Evolutionary conservation across 192 early-diverging fungal genomes (phyloP).

Genomic region (Coemansia reversa): DNA sequence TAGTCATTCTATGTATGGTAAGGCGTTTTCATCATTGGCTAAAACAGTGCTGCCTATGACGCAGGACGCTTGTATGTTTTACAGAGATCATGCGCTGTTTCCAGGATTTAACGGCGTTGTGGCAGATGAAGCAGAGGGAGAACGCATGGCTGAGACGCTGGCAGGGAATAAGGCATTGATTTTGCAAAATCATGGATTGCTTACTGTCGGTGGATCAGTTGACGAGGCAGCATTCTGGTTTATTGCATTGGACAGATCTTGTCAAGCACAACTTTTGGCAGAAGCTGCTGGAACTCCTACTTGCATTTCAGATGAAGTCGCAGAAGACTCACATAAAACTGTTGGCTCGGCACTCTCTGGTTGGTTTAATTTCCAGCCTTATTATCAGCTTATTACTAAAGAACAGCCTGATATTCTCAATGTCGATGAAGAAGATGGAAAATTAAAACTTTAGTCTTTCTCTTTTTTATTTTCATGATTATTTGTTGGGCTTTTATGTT

Average conservation of each 20-base stretch:
- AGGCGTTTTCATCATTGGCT: conserved; percentile 58
- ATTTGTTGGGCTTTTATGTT: not conserved
- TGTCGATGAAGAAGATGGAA: conserved; percentile 35
- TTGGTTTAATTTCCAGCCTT: conserved; percentile 55
- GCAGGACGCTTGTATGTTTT: conserved; percentile 66
- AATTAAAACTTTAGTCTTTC: not conserved
- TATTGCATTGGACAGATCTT: conserved; percentile 58
- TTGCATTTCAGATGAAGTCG: conserved; percentile 34
- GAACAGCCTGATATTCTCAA: conserved; percentile 47
- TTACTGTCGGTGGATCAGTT: conserved; percentile 56
- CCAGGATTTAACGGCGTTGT: conserved; percentile 61
- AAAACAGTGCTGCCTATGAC: conserved; percentile 53
- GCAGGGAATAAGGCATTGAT: conserved; percentile 58
- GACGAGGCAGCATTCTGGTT: conserved; percentile 62
- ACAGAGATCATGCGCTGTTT: conserved; percentile 54
- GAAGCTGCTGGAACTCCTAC: conserved; percentile 43
- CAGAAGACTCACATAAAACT: conserved; percentile 26
- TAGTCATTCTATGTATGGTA: conserved; percentile 63
- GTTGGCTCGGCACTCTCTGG: conserved; percentile 38
- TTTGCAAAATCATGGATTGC: conserved; percentile 61
- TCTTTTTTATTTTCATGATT: not conserved
- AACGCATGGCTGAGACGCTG: conserved; percentile 52
- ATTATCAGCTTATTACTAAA: conserved; percentile 39
- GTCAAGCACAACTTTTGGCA: conserved; percentile 59
- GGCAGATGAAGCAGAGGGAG: conserved; percentile 58